These are phyloP conservation scores for Aspergillus nidulans DNA, from an alignment of 495 filamentous ascomycete genomes.

Conservation along the genomic window DNA sequence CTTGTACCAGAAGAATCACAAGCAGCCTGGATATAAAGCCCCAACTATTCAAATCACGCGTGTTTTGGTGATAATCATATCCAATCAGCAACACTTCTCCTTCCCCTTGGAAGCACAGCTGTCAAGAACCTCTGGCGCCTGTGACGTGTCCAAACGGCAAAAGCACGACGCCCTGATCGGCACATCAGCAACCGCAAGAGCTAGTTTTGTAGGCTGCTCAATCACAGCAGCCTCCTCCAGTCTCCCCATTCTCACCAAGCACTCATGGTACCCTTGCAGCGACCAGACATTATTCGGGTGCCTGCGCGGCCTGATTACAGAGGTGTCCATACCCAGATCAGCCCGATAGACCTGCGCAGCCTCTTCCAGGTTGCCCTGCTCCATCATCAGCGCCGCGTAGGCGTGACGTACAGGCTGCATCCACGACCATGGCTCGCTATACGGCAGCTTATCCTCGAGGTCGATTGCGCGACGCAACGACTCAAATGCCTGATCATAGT, in stretches of 20 bases:
- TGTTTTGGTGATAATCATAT: too few relatives aligned
- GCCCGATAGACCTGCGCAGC: conserved; percentile 51
- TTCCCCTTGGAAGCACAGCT: too few relatives aligned
- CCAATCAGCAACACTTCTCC: too few relatives aligned
- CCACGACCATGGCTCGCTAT: conserved; percentile 65
- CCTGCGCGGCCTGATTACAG: conserved; percentile 49
- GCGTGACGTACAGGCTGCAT: conserved; percentile 63
- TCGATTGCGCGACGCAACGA: conserved; percentile 48
- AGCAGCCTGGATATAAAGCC: too few relatives aligned
- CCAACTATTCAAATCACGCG: too few relatives aligned
- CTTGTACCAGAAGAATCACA: too few relatives aligned
- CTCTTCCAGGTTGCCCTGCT: conserved; percentile 52
- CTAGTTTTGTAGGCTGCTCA: conserved; percentile 44
- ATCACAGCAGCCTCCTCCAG: conserved; percentile 45
- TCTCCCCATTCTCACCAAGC: conserved; percentile 45
- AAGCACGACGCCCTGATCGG: conserved; percentile 54
- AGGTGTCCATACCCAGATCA: conserved; percentile 53
- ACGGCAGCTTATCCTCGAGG: conserved; percentile 52
- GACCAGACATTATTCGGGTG: conserved; percentile 65
- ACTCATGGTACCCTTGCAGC: conserved; percentile 60
- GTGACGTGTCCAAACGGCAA: conserved; percentile 34
- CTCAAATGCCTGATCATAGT: conserved; percentile 50
- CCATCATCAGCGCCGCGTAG: conserved; percentile 54
- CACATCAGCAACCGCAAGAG: conserved; percentile 51
- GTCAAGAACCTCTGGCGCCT: too few relatives aligned